Percentiles rank a stretch among this genome's conserved stretches.
Evolutionary conservation across 805 yeast species (phyloP).

Genomic region (Sugiyamaella mastotermitis): DNA sequence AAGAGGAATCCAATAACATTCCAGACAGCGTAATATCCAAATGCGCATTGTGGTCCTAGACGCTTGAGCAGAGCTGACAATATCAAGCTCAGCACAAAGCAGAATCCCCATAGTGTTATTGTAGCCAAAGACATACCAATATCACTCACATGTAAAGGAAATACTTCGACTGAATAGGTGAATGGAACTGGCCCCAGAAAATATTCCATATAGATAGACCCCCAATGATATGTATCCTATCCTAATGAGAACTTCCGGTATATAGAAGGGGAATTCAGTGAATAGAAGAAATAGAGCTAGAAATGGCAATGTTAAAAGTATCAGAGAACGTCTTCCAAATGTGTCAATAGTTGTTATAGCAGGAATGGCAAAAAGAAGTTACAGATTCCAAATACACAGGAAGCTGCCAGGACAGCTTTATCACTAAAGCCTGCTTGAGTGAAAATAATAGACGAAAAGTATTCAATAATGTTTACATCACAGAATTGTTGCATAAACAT

Average conservation of each 20-base stretch:
- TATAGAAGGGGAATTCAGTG: slow-evolving; percentile 61
- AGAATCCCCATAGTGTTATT: slow-evolving; percentile 47
- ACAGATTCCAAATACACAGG: slow-evolving; percentile 81
- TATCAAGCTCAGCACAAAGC: slow-evolving; percentile 60
- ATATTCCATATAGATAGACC: slow-evolving; percentile 63
- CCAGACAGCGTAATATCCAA: slow-evolving; percentile 87
- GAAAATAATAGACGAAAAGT: slow-evolving; percentile 76
- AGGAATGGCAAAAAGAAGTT: slow-evolving; percentile 79
- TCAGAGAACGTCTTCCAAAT: slow-evolving; percentile 62
- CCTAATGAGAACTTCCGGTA: slow-evolving; percentile 38
- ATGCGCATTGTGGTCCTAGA: slow-evolving; percentile 77
- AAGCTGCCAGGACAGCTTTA: slow-evolving; percentile 63
- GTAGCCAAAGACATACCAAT: slow-evolving; percentile 77
- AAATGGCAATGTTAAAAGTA: slow-evolving; percentile 54
- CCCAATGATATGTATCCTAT: slow-evolving; percentile 67
- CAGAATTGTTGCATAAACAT: slow-evolving; percentile 87
- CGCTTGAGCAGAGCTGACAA: slow-evolving; percentile 69
- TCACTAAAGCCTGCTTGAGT: slow-evolving; percentile 57
- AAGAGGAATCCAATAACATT: slow-evolving; percentile 67
- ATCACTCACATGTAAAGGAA: slow-evolving; percentile 73
- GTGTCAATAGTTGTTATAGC: slow-evolving; percentile 75
- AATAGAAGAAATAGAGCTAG: slow-evolving; percentile 49
- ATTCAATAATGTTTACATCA: slow-evolving; percentile 84
- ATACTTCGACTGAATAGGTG: slow-evolving; percentile 80
- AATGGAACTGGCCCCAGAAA: slow-evolving; percentile 89